Evolutionary conservation across 768 basidiomycete species (phyloP).

Genomic region (Mycena polygramma): DNA sequence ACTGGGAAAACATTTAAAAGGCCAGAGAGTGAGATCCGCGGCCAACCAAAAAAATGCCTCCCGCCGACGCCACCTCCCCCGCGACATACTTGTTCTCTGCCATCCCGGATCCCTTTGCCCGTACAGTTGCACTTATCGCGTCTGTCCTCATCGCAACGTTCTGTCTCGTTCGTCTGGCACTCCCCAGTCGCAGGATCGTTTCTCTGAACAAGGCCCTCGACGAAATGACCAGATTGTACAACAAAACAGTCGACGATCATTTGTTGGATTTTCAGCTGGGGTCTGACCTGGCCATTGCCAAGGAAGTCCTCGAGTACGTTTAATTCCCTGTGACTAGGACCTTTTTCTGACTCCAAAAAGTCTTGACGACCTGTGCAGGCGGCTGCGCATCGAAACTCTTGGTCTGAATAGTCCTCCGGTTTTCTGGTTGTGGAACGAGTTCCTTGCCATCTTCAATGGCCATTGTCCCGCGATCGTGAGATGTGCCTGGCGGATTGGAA

Average conservation of each 20-base stretch:
- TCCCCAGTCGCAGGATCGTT: background rate
- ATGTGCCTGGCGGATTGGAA: background rate
- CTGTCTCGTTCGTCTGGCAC: background rate
- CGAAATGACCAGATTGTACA: background rate
- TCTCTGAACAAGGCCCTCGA: background rate
- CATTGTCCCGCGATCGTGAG: background rate
- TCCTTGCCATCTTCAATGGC: background rate
- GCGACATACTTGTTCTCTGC: background rate
- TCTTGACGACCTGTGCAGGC: background rate
- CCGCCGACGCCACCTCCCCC: background rate
- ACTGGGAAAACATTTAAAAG: background rate
- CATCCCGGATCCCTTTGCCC: background rate
- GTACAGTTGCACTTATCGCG: background rate
- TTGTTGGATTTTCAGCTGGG: background rate
- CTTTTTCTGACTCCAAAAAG: conserved; percentile 3
- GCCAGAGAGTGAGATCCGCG: background rate
- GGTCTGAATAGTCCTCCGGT: background rate
- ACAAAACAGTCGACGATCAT: background rate
- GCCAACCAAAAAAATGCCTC: background rate
- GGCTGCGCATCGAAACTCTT: background rate
- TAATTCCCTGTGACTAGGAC: too few relatives aligned
- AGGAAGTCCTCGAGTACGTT: background rate
- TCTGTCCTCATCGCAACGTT: background rate
- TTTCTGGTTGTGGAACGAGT: conserved; percentile 16
- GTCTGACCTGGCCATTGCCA: background rate